phyloP scores from a whole-genome alignment of 331 rosid genomes.

The Acacia pycnantha region DNA sequence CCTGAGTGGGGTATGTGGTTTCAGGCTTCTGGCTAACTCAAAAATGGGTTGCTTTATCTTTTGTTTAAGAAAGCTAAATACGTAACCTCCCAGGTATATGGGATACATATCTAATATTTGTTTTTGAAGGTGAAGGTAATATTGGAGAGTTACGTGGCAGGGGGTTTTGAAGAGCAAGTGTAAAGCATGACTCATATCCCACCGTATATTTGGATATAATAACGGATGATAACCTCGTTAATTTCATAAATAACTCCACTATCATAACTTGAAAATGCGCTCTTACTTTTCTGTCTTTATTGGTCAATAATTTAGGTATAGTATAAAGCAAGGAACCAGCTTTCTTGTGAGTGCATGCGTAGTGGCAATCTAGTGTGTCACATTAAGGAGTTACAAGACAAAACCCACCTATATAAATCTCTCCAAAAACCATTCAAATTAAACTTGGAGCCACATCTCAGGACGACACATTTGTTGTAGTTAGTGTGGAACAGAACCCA shows the following conservation, averaged over 20 bases:
- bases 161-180: conserved; percentile 28
- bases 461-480: too few species aligned
- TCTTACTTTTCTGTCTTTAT: conserved; percentile 2
- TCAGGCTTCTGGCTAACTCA: too few species aligned
- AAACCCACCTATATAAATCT: conserved; percentile 3
- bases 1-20: too few species aligned
- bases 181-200: conserved; percentile 35
- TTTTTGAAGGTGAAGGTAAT: neutral
- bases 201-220: neutral
- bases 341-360: conserved; percentile 6
- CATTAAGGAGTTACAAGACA: conserved; percentile 41
- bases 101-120: neutral
- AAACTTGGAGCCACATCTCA: too few species aligned
- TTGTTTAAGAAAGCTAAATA: too few species aligned
- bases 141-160: conserved; percentile 18
- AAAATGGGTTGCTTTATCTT: too few species aligned
- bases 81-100: too few species aligned
- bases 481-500: neutral
- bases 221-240: neutral
- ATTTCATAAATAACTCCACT: conserved; percentile 20
- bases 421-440: neutral
- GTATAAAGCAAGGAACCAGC: neutral
- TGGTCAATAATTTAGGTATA: neutral
- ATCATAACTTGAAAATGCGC: conserved; percentile 28
- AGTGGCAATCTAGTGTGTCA: conserved; percentile 44